A percentile compares a stretch with the other conserved stretches of the same genome.
phyloP scores from a whole-genome alignment of 768 basidiomycete genomes.

The Suillus subaureus region DNA sequence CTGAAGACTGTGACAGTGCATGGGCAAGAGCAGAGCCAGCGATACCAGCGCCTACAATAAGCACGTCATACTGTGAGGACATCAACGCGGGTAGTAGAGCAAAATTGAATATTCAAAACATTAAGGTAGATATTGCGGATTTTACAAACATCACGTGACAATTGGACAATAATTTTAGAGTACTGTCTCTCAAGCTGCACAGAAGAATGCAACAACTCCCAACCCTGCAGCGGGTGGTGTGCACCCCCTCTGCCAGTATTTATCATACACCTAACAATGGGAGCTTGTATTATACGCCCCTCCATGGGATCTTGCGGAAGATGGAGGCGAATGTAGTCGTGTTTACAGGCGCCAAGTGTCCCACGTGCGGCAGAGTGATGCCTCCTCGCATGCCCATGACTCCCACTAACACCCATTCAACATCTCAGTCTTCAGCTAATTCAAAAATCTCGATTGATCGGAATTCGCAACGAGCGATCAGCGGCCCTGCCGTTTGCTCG shows the following conservation, averaged over 20 bases:
- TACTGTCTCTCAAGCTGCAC: neutral
- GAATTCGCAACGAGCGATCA: neutral
- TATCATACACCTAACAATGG: constrained; percentile 13
- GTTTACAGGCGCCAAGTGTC: constrained; percentile 7
- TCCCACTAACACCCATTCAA: neutral
- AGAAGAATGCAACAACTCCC: constrained; percentile 1
- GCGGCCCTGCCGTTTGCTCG: constrained; percentile 17
- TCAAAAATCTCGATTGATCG: neutral
- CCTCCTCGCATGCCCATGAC: neutral
- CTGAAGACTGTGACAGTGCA: constrained; percentile 65
- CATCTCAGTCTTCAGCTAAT: neutral
- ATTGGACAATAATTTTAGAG: too few species aligned
- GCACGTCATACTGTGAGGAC: constrained; percentile 59
- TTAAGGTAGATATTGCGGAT: too few species aligned
- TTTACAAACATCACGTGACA: too few species aligned
- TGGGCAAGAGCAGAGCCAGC: constrained; percentile 88
- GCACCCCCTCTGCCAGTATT: constrained; percentile 3
- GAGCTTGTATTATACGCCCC: constrained; percentile 7
- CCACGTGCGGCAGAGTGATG: constrained; percentile 7
- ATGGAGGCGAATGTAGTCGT: neutral
- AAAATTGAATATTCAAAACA: neutral
- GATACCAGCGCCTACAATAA: constrained; percentile 92
- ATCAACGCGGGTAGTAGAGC: neutral
- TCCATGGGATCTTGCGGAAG: constrained; percentile 1
- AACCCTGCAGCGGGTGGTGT: neutral